phyloP scores from a whole-genome alignment of 768 basidiomycete species.

The Naganishia vishniacii region DNA sequence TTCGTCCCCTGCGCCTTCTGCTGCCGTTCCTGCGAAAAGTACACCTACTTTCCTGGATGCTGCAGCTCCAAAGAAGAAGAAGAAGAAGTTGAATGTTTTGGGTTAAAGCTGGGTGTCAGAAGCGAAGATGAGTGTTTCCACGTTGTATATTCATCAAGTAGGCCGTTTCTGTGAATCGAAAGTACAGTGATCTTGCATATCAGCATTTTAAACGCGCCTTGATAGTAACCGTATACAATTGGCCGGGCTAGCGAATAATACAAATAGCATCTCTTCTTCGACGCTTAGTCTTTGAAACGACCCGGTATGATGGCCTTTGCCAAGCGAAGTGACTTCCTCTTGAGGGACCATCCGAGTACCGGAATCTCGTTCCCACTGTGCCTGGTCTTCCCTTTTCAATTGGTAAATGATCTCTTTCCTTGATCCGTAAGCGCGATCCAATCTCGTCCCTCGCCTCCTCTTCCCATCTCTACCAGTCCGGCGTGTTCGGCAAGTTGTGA shows the following conservation, averaged over 20 bases:
- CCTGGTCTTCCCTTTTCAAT: background rate
- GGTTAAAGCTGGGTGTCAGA: conserved; percentile 29
- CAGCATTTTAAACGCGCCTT: too few species aligned
- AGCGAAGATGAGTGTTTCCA: background rate
- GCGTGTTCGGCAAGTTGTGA: background rate
- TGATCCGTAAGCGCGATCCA: conserved; percentile 15
- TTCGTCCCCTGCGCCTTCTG: background rate
- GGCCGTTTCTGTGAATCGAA: too few species aligned
- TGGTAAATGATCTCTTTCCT: background rate
- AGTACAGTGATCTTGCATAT: too few species aligned
- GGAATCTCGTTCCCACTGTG: too few species aligned
- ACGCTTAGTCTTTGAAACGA: too few species aligned
- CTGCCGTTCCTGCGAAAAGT: background rate
- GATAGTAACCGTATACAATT: too few species aligned
- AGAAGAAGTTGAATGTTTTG: conserved; percentile 45
- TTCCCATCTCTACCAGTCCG: conserved; percentile 1
- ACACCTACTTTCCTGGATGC: background rate
- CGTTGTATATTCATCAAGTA: background rate
- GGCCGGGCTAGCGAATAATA: too few species aligned
- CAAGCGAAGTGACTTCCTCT: too few species aligned
- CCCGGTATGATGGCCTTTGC: too few species aligned
- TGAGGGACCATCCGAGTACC: too few species aligned
- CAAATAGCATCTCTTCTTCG: too few species aligned
- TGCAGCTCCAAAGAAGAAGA: conserved; percentile 34
- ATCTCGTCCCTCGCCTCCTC: background rate